Base-by-base conservation (phyloP, 345 rosid genomes). In the Ricinus communis region DNA sequence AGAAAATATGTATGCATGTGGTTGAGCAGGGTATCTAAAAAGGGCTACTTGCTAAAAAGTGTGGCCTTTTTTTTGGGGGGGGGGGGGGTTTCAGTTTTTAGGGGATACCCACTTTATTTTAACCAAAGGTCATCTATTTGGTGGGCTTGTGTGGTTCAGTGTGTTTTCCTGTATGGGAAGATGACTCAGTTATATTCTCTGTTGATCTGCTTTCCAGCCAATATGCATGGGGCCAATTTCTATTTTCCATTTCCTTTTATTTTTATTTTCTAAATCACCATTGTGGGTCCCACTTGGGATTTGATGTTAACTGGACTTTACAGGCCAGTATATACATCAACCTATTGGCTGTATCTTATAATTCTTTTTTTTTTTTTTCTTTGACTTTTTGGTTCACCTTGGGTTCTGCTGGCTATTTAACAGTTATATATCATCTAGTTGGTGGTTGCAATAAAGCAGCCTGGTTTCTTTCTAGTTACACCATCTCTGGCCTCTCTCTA, bases 151-250 rank as follows among this genome's bases (percentile, higher is more conserved):
- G 36, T 43, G n/a, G n/a, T 56, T 51, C 33, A n/a, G 64, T 51
- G 49, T 45, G 52, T 22, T 31, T 52, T n/a, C n/a, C n/a, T n/a
- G n/a, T 18, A 18, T 38, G 71, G 69, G 30, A 31, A 15, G 71
- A 10, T 66, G 69, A 66, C 43, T 63, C 70, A 31, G 70, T 75
- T 16, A 64, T 81, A 75, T 80, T 77, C 81, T 75, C 71, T n/a
- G n/a, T 43, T 60, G 19, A 71, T 70, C 41, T 81, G 74, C 86
- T 83, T 88, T 84, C 82, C 87, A 85, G 87, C 87, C 46, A 79
- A 78, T 70, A 50, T 46, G 41, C 16, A 68, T 68, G 78, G 86
- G 85, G 2, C 70, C 80, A 0, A 8, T 14, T 40, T 47, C 4
- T 28, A 6, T 47, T 46, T 18, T 57, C 45, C 60, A n/a, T n/a